Conservation (phyloP, 148 eudicot species). For the Silene uniflora region DNA sequence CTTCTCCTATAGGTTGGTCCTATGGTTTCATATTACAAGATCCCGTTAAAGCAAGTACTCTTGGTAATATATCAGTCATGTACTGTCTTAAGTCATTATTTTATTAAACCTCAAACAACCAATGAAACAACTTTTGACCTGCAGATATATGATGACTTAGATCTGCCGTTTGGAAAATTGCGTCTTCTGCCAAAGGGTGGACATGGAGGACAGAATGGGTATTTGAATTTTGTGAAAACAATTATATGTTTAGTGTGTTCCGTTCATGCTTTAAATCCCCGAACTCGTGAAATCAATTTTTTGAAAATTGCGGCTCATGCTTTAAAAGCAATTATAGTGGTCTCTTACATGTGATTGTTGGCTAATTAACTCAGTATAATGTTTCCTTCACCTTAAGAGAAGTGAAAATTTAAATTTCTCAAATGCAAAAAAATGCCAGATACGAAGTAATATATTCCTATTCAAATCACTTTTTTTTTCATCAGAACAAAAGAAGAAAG, state of each 20-base stretch:
- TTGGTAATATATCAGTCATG: constrained; percentile 50
- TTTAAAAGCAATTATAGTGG: neutral
- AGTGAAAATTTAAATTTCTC: neutral
- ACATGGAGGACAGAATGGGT: constrained; percentile 99
- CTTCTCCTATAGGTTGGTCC: constrained; percentile 72
- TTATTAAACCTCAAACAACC: constrained; percentile 4
- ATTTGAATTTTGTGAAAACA: constrained; percentile 6
- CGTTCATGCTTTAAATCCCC: constrained; percentile 1
- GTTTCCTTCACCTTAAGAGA: constrained; percentile 3
- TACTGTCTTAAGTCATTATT: neutral
- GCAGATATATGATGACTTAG: constrained; percentile 92
- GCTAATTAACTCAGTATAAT: neutral
- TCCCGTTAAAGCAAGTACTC: constrained; percentile 90
- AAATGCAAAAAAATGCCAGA: neutral
- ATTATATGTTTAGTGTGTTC: no score
- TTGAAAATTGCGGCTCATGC: no score
- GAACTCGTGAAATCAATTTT: neutral
- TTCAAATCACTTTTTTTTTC: neutral
- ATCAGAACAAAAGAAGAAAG: neutral
- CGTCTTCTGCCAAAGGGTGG: constrained; percentile 94
- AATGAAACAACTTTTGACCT: constrained; percentile 16
- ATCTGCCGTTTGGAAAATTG: constrained; percentile 85
- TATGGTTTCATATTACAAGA: constrained; percentile 84
- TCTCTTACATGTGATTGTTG: neutral
- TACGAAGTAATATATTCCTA: neutral